Percentiles rank a stretch among this genome's conserved stretches.
phyloP scores from a whole-genome alignment of 805 yeast species.

The Maudiozyma saulgeensis region DNA sequence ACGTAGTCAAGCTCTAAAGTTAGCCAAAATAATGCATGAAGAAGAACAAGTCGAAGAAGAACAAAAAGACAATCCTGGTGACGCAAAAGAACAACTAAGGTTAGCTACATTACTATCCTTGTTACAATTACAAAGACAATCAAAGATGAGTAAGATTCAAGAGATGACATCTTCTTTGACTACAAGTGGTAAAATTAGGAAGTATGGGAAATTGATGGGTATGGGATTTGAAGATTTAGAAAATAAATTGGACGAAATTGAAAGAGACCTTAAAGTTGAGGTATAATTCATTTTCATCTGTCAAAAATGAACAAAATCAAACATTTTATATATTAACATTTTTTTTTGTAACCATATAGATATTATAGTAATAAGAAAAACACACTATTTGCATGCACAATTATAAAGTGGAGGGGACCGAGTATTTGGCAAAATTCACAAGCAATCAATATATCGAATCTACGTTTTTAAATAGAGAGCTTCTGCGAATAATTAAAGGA shows the following conservation, averaged over 20 bases:
- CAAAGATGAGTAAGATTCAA: conserved; percentile 39
- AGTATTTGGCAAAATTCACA: too few relatives aligned
- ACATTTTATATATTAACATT: neutral
- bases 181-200: conserved; percentile 50
- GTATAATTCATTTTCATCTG: neutral
- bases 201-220: conserved; percentile 74
- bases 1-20: conserved; percentile 52
- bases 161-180: conserved; percentile 38
- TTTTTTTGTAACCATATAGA: neutral
- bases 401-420: neutral
- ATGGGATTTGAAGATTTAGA: conserved; percentile 71
- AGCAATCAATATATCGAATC: too few relatives aligned
- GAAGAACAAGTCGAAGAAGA: conserved; percentile 33
- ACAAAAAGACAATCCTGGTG: conserved; percentile 4
- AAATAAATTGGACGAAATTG: conserved; percentile 75
- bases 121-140: conserved; percentile 43
- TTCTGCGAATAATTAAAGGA: too few relatives aligned
- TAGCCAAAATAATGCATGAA: conserved; percentile 48
- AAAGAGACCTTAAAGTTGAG: conserved; percentile 32
- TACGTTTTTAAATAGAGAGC: too few relatives aligned
- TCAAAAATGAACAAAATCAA: neutral
- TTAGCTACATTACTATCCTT: conserved; percentile 37
- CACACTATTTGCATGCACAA: neutral
- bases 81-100: conserved; percentile 9
- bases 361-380: neutral